Evolutionary conservation across 2,329 filamentous ascomycete species (phyloP).

Genomic region (Microdochium bolleyi): DNA sequence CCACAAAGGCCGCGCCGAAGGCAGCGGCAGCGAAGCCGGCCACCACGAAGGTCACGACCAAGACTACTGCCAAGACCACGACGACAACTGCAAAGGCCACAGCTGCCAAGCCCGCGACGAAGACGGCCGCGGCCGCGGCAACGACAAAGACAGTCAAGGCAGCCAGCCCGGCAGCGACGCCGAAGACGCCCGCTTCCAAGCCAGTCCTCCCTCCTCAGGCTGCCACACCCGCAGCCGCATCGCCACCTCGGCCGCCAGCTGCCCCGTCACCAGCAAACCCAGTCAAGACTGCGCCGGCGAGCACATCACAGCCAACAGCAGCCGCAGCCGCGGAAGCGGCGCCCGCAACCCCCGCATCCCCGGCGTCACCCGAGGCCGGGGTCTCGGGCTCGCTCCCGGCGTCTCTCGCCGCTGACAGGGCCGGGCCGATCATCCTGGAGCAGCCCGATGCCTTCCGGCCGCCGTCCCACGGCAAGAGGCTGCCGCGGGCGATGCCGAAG

Average conservation of each 20-base stretch:
- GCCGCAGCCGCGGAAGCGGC: constrained; percentile 1
- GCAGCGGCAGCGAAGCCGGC: constrained; percentile 34
- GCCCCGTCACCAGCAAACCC: not conserved
- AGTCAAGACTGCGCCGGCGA: not conserved
- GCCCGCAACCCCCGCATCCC: constrained; percentile 3
- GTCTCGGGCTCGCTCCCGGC: not conserved
- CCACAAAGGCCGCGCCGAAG: constrained; percentile 20
- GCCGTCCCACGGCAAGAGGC: constrained; percentile 74
- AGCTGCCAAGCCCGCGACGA: constrained; percentile 9
- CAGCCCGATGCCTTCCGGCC: constrained; percentile 88
- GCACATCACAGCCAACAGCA: not conserved
- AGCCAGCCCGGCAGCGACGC: not conserved
- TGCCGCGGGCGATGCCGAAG: constrained; percentile 46
- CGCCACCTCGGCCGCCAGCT: constrained; percentile 1
- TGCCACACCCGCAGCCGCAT: constrained; percentile 2
- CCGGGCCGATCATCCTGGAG: constrained; percentile 65
- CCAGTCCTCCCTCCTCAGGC: constrained; percentile 1
- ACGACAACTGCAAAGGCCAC: constrained; percentile 10
- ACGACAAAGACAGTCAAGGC: not conserved
- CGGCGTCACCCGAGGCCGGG: constrained; percentile 2
- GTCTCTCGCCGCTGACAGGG: constrained; percentile 12
- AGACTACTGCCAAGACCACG: constrained; percentile 7
- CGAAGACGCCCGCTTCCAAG: constrained; percentile 4
- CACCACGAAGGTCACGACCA: constrained; percentile 14
- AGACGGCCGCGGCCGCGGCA: not conserved